Evolutionary conservation across 306 rosid genomes (phyloP).

Genomic region (Cicer arietinum): DNA sequence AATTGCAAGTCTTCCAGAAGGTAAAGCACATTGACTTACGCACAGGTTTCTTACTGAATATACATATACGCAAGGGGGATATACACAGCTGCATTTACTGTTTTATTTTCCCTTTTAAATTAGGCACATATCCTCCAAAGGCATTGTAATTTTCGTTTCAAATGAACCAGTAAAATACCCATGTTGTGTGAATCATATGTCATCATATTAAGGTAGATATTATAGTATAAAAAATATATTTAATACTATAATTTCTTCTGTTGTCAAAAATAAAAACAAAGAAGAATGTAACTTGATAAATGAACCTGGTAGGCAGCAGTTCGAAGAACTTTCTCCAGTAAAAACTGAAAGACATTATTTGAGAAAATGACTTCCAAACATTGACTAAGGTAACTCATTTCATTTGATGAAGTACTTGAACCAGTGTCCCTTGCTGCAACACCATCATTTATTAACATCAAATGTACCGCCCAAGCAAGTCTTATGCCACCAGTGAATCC

Average conservation of each 20-base stretch:
- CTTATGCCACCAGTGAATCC: slow-evolving; percentile 75
- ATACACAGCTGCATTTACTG: slow-evolving; percentile 5
- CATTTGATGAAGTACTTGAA: slow-evolving; percentile 72
- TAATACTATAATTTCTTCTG: too few relatives aligned
- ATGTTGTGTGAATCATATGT: too few relatives aligned
- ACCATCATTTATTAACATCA: slow-evolving; percentile 78
- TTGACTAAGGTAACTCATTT: slow-evolving; percentile 62
- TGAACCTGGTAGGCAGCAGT: slow-evolving; percentile 91
- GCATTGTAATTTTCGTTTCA: not conserved
- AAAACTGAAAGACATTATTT: slow-evolving; percentile 78
- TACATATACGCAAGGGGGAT: slow-evolving; percentile 19
- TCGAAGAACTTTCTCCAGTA: slow-evolving; percentile 79
- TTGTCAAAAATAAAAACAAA: not conserved
- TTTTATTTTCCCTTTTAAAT: not conserved
- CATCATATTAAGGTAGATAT: too few relatives aligned
- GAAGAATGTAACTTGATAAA: slow-evolving; percentile 30
- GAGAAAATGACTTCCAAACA: slow-evolving; percentile 87
- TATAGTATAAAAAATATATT: too few relatives aligned
- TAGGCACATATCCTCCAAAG: slow-evolving; percentile 1
- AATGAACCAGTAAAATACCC: too few relatives aligned
- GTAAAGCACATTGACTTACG: slow-evolving; percentile 29
- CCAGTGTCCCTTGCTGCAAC: slow-evolving; percentile 60
- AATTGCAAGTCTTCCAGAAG: slow-evolving; percentile 4
- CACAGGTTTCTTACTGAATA: not conserved
- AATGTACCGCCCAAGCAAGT: slow-evolving; percentile 93